These are phyloP conservation scores for Globisporangium camurandrum DNA, from an alignment of 352 stramenopile species.

Conservation along the genomic window DNA sequence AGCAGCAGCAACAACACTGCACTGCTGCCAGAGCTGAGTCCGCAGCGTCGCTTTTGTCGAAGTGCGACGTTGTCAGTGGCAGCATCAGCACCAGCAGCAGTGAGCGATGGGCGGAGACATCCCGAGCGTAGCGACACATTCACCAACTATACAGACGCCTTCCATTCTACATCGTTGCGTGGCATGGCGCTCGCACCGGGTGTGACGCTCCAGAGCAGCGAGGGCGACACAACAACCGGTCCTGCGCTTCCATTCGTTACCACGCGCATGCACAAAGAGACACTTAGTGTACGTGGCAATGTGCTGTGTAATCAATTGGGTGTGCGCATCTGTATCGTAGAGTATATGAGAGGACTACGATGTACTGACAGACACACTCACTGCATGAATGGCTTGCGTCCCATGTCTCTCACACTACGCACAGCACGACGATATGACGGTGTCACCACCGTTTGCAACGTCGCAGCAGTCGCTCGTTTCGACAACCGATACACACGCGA, in stretches of 20 bases:
- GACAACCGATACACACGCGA: constrained; percentile 1
- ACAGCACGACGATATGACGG: constrained; percentile 10
- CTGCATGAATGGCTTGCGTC: neutral
- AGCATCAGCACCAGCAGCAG: no score
- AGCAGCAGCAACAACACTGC: neutral
- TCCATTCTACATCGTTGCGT: constrained; percentile 7
- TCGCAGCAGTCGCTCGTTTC: constrained; percentile 11
- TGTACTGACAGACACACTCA: neutral
- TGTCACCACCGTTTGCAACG: neutral
- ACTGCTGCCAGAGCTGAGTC: constrained; percentile 8
- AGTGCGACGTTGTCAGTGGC: neutral
- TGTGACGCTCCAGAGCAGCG: constrained; percentile 19
- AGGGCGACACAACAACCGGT: constrained; percentile 16
- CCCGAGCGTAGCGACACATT: no score
- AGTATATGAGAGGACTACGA: no score
- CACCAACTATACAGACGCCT: neutral
- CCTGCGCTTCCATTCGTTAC: constrained; percentile 18
- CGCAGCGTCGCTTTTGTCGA: neutral
- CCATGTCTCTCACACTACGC: no score
- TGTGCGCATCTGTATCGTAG: no score
- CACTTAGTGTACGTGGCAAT: constrained; percentile 18
- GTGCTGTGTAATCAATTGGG: no score
- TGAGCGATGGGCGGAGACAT: no score
- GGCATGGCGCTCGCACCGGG: constrained; percentile 19
- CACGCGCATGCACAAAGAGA: constrained; percentile 23